phyloP scores from a whole-genome alignment of 169 alveolate species.

The Eimeria falciformis region DNA sequence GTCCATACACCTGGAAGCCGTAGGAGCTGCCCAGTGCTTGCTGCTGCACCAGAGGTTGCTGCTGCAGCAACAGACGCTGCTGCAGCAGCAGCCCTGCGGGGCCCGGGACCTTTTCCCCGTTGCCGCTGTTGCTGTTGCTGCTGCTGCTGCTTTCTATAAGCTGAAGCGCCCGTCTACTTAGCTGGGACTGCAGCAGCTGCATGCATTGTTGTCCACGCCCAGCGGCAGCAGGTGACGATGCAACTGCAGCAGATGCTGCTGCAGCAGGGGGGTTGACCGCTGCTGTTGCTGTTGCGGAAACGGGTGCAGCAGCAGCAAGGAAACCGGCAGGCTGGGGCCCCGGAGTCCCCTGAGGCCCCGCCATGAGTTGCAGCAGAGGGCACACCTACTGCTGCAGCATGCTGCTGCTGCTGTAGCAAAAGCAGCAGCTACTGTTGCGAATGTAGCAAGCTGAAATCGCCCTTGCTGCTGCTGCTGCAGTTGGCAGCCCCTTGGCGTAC shows the following conservation, averaged over 20 bases:
- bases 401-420: constrained; percentile 9
- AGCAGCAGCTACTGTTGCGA: too few relatives aligned
- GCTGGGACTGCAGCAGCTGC: constrained; percentile 37
- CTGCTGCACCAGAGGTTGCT: background rate
- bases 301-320: background rate
- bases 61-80: background rate
- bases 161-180: background rate
- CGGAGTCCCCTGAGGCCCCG: constrained; percentile 22
- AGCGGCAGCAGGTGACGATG: constrained; percentile 2
- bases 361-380: background rate
- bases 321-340: background rate
- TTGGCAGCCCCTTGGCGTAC: background rate
- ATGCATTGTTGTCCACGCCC: constrained; percentile 13
- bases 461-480: constrained; percentile 6
- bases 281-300: background rate
- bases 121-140: background rate
- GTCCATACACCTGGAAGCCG: background rate
- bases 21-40: background rate
- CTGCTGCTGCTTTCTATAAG: constrained; percentile 3
- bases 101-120: background rate
- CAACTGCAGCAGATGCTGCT: constrained; percentile 11
- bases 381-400: background rate
- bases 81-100: background rate
- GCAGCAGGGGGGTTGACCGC: background rate
- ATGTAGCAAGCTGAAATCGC: too few relatives aligned